A percentile compares a stretch with the other conserved stretches of the same genome.
Conservation (phyloP, 352 stramenopile species). For the Phytophthora sp. region DNA sequence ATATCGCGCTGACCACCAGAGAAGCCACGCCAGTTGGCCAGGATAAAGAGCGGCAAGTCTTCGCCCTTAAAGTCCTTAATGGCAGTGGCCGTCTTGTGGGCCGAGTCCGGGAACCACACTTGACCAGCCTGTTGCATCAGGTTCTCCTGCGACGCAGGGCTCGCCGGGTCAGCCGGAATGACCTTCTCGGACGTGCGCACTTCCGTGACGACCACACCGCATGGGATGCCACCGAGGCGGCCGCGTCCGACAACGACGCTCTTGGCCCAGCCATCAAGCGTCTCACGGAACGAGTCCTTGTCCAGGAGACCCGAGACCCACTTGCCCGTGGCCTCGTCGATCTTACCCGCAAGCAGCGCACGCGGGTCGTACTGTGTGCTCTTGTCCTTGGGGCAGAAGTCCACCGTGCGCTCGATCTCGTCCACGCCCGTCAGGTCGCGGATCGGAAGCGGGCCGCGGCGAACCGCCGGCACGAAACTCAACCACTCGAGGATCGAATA, state of each 20-base stretch:
- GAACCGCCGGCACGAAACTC: constrained; percentile 96
- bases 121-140: constrained; percentile 98
- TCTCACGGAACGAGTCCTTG: constrained; percentile 98
- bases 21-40: constrained; percentile 99
- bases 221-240: constrained; percentile 97
- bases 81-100: constrained; percentile 99
- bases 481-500: constrained; percentile 98
- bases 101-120: constrained; percentile 99
- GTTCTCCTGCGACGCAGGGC: constrained; percentile 96
- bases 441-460: constrained; percentile 78
- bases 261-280: constrained; percentile 98
- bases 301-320: constrained; percentile 98
- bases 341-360: constrained; percentile 89
- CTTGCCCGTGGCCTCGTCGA: constrained; percentile 75
- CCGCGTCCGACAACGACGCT: constrained; percentile 98
- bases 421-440: constrained; percentile 85
- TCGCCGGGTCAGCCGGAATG: constrained; percentile 97
- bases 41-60: constrained; percentile 99
- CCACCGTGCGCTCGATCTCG: constrained; percentile 89
- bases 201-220: constrained; percentile 99
- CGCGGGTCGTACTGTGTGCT: constrained; percentile 96
- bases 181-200: constrained; percentile 97
- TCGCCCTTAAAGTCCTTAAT: constrained; percentile 99
- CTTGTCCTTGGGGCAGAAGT: constrained; percentile 93
- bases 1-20: constrained; percentile 99